These are phyloP conservation scores for Blastobotrys illinoisensis DNA, from an alignment of 1,139 yeast genomes.

Conservation along the genomic window DNA sequence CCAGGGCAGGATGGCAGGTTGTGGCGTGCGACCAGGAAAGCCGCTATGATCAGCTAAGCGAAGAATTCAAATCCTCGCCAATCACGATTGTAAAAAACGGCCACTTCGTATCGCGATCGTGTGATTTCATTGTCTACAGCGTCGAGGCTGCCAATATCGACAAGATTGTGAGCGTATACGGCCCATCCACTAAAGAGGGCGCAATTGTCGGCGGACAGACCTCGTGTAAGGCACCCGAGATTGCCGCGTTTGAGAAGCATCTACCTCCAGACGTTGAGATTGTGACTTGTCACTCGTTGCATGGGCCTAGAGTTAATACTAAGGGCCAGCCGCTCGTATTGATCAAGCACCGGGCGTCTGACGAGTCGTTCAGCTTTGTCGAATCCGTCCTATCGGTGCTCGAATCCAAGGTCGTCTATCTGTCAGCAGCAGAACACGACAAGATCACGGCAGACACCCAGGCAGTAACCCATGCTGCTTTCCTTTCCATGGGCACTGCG, in stretches of 20 bases:
- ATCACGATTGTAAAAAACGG: conserved; percentile 68
- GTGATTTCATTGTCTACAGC: conserved; percentile 81
- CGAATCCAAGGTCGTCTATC: conserved; percentile 68
- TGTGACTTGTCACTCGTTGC: conserved; percentile 82
- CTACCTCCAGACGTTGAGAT: conserved; percentile 78
- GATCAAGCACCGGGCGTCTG: conserved; percentile 65
- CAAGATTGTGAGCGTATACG: conserved; percentile 65
- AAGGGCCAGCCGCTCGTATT: conserved; percentile 90
- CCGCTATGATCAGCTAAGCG: conserved; percentile 43
- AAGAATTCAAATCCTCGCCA: conserved; percentile 32
- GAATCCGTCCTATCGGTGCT: conserved; percentile 63
- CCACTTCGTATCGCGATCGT: conserved; percentile 67
- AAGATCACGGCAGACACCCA: conserved; percentile 96
- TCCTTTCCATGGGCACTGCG: conserved; percentile 93
- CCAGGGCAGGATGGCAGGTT: conserved; percentile 84
- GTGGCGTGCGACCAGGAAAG: conserved; percentile 88
- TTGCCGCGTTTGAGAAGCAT: conserved; percentile 70
- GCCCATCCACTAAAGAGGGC: conserved; percentile 81
- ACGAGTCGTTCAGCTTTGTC: conserved; percentile 54
- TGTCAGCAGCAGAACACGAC: conserved; percentile 84
- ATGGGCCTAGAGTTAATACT: conserved; percentile 88
- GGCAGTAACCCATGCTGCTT: conserved; percentile 98
- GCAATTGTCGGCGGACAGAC: conserved; percentile 98
- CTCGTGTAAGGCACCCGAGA: conserved; percentile 88
- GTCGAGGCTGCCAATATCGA: conserved; percentile 76